Base-by-base conservation (phyloP, 441 rosid genomes). In the Gossypium davidsonii region DNA sequence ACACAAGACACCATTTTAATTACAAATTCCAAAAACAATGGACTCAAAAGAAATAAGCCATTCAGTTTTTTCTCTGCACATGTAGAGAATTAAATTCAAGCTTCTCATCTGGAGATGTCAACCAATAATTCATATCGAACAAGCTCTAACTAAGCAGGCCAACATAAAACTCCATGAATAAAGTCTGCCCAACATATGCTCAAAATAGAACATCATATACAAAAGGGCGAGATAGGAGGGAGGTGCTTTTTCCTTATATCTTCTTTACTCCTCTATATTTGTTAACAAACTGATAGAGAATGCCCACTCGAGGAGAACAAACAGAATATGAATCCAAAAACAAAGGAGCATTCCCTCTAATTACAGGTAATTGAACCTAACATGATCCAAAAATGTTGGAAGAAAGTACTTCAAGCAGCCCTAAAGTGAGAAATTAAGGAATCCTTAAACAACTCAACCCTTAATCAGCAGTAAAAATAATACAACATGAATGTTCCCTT, bases 381-480 rank as follows among this genome's bases (percentile, higher is more conserved):
- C 21, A 44, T 25, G 71, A 67, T 23, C 71, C 39, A 17, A 9
- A 66, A 66, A 39, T 51, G 59, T n/a, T 26, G 25, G 14, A 10
- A 67, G 57, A 18, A 67, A 7, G 23, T 11, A 51, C 11, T 26
- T 51, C 72, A 26, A 68, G 59, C 17, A 49, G 25, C 5, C 28
- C 58, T 12, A 51, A 68, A n/a, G 26, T 8, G 46, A 68, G 39
- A 25, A 18, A 51, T 26, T 14, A 67, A 25, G 18, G 61, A 52
- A 52, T 52, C 48, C 48, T 69, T 52, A 53, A 53, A 52, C 61
- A 69, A 52, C 15, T 68, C 17, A 67, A 46, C 39, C 71, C 71
- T 26, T 67, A 37, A 48, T 1, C n/a, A 8, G 57, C 55, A 67
- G 71, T 23, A 67, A 46, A 23, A 20, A 17, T 6, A 65, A 21